These are phyloP conservation scores for Pestalotiopsis sp. DNA, from an alignment of 2,329 filamentous ascomycete species.

Conservation along the genomic window DNA sequence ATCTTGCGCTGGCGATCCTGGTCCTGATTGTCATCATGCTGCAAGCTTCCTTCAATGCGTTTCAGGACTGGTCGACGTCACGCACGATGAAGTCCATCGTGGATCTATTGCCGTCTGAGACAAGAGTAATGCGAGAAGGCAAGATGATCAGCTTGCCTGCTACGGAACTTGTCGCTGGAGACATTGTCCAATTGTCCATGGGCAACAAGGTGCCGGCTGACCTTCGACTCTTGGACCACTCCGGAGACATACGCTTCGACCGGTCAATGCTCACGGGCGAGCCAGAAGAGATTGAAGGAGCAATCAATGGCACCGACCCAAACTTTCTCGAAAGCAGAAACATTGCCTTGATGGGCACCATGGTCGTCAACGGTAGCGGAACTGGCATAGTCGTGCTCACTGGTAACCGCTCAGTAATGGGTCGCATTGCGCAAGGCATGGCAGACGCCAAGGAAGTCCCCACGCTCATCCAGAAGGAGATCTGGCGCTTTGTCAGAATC, in stretches of 20 bases:
- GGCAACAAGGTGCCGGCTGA: constrained; percentile 54
- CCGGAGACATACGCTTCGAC: constrained; percentile 46
- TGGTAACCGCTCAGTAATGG: constrained; percentile 43
- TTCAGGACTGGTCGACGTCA: constrained; percentile 51
- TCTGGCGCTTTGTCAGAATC: constrained; percentile 43
- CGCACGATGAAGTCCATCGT: constrained; percentile 51
- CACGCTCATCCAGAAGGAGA: constrained; percentile 45
- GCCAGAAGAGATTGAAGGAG: constrained; percentile 5
- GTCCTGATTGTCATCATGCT: constrained; percentile 50
- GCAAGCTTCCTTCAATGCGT: constrained; percentile 48
- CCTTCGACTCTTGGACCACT: constrained; percentile 43
- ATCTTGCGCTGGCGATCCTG: constrained; percentile 48
- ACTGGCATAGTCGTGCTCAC: constrained; percentile 44
- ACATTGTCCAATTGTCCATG: constrained; percentile 47
- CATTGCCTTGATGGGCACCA: constrained; percentile 46
- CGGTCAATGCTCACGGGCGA: constrained; percentile 45
- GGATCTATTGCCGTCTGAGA: constrained; percentile 46
- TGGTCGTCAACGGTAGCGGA: constrained; percentile 43
- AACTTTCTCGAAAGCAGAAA: constrained; percentile 47
- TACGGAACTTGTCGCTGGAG: constrained; percentile 47
- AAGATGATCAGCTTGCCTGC: constrained; percentile 42
- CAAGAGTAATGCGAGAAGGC: constrained; percentile 47
- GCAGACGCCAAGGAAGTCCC: constrained; percentile 38
- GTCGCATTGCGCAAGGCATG: constrained; percentile 41
- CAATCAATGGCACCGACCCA: background rate